phyloP scores from a whole-genome alignment of 2,329 filamentous ascomycete genomes.

The Sporothrix pallida region DNA sequence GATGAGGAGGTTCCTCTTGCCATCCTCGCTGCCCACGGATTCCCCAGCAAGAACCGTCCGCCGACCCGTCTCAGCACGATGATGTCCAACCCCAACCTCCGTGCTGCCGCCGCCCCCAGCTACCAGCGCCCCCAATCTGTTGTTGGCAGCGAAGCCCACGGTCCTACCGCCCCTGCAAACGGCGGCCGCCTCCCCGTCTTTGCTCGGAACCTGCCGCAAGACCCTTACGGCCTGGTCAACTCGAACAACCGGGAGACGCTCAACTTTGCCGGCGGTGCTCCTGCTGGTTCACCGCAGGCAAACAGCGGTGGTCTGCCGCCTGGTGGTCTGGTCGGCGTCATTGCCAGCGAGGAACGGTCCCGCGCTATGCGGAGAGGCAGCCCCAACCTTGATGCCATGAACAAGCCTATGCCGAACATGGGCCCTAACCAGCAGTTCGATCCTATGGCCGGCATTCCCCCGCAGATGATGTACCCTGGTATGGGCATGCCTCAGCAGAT shows the following conservation, averaged over 20 bases:
- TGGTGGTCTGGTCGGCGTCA: slow-evolving; percentile 84
- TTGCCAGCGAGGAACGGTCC: slow-evolving; percentile 81
- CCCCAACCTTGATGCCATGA: slow-evolving; percentile 65
- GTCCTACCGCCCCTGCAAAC: slow-evolving; percentile 42
- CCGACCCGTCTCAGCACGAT: slow-evolving; percentile 69
- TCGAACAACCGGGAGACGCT: slow-evolving; percentile 75
- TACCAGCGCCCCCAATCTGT: slow-evolving; percentile 62
- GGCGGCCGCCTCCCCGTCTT: slow-evolving; percentile 74
- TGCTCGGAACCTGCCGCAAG: slow-evolving; percentile 78
- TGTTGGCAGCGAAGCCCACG: slow-evolving; percentile 54
- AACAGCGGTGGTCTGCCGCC: slow-evolving; percentile 58
- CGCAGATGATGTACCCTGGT: slow-evolving; percentile 57
- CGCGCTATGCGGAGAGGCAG: slow-evolving; percentile 79
- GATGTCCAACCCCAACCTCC: slow-evolving; percentile 74
- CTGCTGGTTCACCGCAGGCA: background rate
- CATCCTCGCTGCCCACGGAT: slow-evolving; percentile 86
- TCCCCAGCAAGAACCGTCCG: slow-evolving; percentile 77
- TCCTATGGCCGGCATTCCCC: slow-evolving; percentile 56
- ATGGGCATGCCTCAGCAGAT: slow-evolving; percentile 45
- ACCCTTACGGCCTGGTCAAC: slow-evolving; percentile 82
- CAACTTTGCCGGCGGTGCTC: slow-evolving; percentile 65
- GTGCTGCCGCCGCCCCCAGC: slow-evolving; percentile 56
- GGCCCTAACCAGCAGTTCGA: slow-evolving; percentile 51
- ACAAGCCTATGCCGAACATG: slow-evolving; percentile 45
- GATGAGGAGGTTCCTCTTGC: slow-evolving; percentile 88